Evolutionary conservation across 441 rosid genomes (phyloP).

Genomic region (Iberis amara): DNA sequence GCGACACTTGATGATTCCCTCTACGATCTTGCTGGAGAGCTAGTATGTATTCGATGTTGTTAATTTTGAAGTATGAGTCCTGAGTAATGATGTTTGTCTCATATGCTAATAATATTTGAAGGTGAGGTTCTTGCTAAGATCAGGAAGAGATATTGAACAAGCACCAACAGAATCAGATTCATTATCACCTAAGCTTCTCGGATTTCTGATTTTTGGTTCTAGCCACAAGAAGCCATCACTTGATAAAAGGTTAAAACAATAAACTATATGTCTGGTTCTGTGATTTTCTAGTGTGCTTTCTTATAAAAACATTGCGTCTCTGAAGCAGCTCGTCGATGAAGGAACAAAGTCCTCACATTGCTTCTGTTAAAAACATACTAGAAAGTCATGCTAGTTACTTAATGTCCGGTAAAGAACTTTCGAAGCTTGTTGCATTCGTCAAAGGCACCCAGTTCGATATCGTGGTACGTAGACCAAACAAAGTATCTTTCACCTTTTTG

Average conservation of each 20-base stretch:
- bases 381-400: conserved; percentile 95
- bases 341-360: conserved; percentile 86
- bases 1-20: conserved; percentile 95
- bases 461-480: conserved; percentile 59
- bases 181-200: conserved; percentile 77
- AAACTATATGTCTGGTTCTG: conserved; percentile 16
- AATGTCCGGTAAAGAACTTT: conserved; percentile 97
- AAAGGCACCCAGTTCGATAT: conserved; percentile 99
- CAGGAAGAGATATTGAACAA: conserved; percentile 90
- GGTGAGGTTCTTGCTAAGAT: conserved; percentile 97
- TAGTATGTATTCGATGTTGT: conserved; percentile 43
- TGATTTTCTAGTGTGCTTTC: conserved; percentile 11
- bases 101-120: conserved; percentile 31
- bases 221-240: conserved; percentile 64
- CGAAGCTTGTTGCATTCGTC: conserved; percentile 96
- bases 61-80: conserved; percentile 12
- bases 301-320: conserved; percentile 17
- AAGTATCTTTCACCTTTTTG: conserved; percentile 7
- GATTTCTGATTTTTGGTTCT: conserved; percentile 81
- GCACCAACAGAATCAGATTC: conserved; percentile 67
- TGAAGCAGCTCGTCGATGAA: conserved; percentile 62
- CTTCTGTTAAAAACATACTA: conserved; percentile 81
- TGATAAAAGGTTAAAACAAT: conserved; percentile 58
- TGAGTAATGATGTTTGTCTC: conserved; percentile 16
- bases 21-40: conserved; percentile 98